Base-by-base conservation (phyloP, 495 filamentous ascomycete genomes). In the Penicillium roqueforti region DNA sequence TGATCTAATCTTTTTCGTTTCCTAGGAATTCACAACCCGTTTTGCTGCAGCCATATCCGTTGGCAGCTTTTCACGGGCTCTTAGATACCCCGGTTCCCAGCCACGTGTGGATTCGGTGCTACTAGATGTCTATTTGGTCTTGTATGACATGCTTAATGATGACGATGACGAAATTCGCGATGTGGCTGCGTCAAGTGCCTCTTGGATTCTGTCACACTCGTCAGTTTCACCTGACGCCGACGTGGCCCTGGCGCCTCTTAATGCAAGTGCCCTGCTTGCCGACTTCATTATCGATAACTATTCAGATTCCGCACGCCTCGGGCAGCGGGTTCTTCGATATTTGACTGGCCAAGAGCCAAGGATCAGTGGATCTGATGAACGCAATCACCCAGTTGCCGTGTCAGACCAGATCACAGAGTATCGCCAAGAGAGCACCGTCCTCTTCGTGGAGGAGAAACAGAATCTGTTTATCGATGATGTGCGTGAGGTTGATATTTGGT, bases 101-200 rank as follows among this genome's bases (percentile, higher is more conserved):
- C 62, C 71, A 22, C 60, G 63, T 18, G 49, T 61, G 1, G 66
- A 71, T 32, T 19, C 46, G 6, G 49, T 63, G 57, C 49, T 79
- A 59, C 38, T 81, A 48, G 69, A 75, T 8, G 51, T 78, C 6
- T 82, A 80, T 39, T 47, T 84, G 22, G 58, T 76, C 6, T 55
- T 86, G 4, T 86, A 85, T 60, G 80, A 87, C 57, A 67, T 77
- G 57, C 74, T 97, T 0, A 86, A 87, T 55, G 93, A 97, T 67
- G 93, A 98, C 59, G 93, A 97, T 59, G 88, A 95, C 40, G 92
- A 96, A 37, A 76, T 96, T 36, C 80, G 92, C 4, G 80, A 85
- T 11, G 63, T 81, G 0, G 87, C 83, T 8, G 83, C 91, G 20
- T 54, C 68, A 14, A 70, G 71, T 2, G 73, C 72, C 16, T 81